Percentiles rank a stretch among this genome's conserved stretches.
Evolutionary conservation across 192 early-diverging fungal genomes (phyloP).

Genomic region (Coemansia sp.): DNA sequence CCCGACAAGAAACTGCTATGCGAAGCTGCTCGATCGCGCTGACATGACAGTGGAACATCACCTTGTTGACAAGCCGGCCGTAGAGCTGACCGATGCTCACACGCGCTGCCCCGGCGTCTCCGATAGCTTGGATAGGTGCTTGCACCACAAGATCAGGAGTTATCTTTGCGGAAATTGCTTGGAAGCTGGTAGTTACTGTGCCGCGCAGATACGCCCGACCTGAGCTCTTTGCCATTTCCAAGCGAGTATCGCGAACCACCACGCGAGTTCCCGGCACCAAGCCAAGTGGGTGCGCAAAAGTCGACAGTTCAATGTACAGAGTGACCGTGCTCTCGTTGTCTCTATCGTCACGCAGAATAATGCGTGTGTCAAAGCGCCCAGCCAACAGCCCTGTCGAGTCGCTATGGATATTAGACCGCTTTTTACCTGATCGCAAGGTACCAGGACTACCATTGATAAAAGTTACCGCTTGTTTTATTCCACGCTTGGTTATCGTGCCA

Average conservation of each 20-base stretch:
- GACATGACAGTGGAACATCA: conserved; percentile 13
- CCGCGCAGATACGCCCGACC: conserved; percentile 24
- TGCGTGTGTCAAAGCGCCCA: conserved; percentile 18
- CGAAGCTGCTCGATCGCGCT: conserved; percentile 13
- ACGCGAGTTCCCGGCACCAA: conserved; percentile 31
- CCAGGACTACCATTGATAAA: conserved; percentile 1
- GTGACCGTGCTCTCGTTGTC: conserved; percentile 9
- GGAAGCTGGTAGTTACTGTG: conserved; percentile 10
- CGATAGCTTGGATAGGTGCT: background rate
- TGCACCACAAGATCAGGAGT: background rate
- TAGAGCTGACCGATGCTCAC: conserved; percentile 19
- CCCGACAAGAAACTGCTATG: conserved; percentile 10
- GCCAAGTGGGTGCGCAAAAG: conserved; percentile 26
- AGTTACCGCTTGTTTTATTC: background rate
- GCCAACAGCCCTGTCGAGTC: background rate
- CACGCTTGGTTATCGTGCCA: conserved; percentile 11
- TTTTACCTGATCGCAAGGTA: background rate
- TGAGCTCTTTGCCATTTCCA: conserved; percentile 10
- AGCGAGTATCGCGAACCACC: conserved; percentile 12
- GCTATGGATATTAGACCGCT: background rate
- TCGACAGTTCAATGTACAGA: conserved; percentile 30
- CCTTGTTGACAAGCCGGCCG: background rate
- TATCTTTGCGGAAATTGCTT: background rate
- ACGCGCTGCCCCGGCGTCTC: background rate
- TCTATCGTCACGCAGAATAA: conserved; percentile 18